phyloP scores from a whole-genome alignment of 352 stramenopile genomes.

The Pythium dissotocum region DNA sequence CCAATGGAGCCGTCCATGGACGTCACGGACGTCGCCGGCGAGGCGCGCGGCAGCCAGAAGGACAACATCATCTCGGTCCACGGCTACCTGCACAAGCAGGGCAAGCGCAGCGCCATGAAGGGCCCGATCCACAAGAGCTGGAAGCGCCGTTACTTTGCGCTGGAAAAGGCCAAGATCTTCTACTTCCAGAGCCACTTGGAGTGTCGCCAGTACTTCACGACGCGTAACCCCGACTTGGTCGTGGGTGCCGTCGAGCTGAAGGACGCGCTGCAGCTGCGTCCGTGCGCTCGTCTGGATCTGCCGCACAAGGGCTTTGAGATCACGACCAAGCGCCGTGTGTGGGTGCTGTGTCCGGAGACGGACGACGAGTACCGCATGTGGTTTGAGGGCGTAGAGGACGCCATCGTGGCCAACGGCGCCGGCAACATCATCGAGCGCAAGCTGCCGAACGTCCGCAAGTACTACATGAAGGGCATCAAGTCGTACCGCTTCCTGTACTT shows the following conservation, averaged over 20 bases:
- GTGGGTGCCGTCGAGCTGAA: slow-evolving; percentile 83
- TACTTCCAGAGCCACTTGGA: slow-evolving; percentile 88
- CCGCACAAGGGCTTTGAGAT: slow-evolving; percentile 86
- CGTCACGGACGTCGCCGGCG: slow-evolving; percentile 69
- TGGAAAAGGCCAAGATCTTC: slow-evolving; percentile 89
- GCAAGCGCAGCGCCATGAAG: slow-evolving; percentile 85
- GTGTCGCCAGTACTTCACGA: slow-evolving; percentile 88
- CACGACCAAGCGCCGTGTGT: slow-evolving; percentile 83
- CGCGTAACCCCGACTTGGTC: slow-evolving; percentile 76
- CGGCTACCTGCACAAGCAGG: slow-evolving; percentile 90
- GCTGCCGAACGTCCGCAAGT: slow-evolving; percentile 88
- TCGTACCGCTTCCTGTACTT: slow-evolving; percentile 84
- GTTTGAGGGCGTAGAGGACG: slow-evolving; percentile 79
- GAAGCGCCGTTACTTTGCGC: slow-evolving; percentile 85
- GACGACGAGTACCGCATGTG: slow-evolving; percentile 88
- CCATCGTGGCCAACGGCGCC: slow-evolving; percentile 76
- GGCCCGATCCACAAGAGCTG: slow-evolving; percentile 87
- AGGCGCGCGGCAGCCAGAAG: slow-evolving; percentile 55
- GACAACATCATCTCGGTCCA: slow-evolving; percentile 89
- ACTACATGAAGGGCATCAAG: slow-evolving; percentile 87
- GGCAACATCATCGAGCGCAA: slow-evolving; percentile 89
- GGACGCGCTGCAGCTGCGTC: slow-evolving; percentile 82
- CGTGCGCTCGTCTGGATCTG: slow-evolving; percentile 78
- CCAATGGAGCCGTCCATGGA: slow-evolving; percentile 60
- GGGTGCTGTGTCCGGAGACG: slow-evolving; percentile 82